Evolutionary conservation across 495 filamentous ascomycete genomes (phyloP).

Genomic region (Neurospora sp.): DNA sequence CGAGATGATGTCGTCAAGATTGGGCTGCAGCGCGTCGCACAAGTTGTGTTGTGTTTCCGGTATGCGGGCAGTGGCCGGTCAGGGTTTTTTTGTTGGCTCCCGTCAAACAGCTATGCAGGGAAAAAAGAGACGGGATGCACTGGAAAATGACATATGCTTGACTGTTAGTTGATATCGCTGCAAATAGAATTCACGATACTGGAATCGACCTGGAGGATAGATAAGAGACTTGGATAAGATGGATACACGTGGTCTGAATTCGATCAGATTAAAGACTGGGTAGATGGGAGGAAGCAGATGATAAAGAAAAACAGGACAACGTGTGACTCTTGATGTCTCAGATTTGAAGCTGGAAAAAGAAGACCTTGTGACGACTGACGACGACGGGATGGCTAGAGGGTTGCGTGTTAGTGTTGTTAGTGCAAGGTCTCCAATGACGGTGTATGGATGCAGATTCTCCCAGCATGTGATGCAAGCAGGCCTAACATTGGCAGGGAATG

Average conservation of each 20-base stretch:
- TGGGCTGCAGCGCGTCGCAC: neutral
- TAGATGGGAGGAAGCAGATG: neutral
- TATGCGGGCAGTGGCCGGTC: neutral
- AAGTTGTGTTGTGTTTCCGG: neutral
- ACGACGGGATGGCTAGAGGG: neutral
- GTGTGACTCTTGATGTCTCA: neutral
- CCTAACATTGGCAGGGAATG: neutral
- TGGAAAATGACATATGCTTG: neutral
- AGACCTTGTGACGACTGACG: conserved; percentile 1
- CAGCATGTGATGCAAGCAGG: conserved; percentile 13
- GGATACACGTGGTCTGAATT: neutral
- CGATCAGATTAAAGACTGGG: neutral
- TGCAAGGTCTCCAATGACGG: neutral
- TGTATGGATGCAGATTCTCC: neutral
- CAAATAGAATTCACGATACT: neutral
- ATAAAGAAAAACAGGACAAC: neutral
- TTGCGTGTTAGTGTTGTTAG: neutral
- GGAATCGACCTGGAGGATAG: neutral
- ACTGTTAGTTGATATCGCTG: neutral
- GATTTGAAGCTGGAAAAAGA: neutral
- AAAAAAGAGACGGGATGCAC: neutral
- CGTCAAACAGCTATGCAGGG: neutral
- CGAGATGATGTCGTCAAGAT: neutral
- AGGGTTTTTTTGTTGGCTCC: neutral
- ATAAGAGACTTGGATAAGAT: neutral